Evolutionary conservation across 2,329 filamentous ascomycete species (phyloP), one percentile per base, ranked within the genome.

Genomic region (Scytalidium lignicola): DNA sequence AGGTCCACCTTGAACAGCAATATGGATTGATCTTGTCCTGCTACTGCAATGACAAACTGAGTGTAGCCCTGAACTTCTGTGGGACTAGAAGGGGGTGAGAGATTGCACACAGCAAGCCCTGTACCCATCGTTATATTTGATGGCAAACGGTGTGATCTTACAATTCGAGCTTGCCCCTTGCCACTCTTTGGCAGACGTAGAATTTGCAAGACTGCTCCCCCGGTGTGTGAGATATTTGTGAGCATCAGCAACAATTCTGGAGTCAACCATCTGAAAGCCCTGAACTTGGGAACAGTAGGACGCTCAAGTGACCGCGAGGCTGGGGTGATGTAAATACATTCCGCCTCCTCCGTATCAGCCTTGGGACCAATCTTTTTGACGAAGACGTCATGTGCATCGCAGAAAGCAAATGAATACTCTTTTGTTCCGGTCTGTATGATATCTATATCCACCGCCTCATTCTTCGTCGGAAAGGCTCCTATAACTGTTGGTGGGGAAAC

Each of bases 21-120:
- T 55, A 96, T 84, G 10, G 88, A 90, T 52, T 83, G 82, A 65
- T 95, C 88, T 58, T 87, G 86, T 8, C 85, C 86, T 2, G 88
- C 87, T 13, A 95, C 82, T 6, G 90, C 91, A 56, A 96, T 76
- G 43, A 86, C 79, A 55, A 90, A 86, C 67, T 96, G 90, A 43
- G 84, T 80, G 51, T 86, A 82, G 46, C 79, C 80, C 46, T 81
- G 68, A 44, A 65, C 71, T 1, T 76, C 69, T 1, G 64, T 57
- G 17, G 77, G 72, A 0, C 76, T 69, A 10, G 78, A 70, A 4
- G 74, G 66, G 6, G 79, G 70, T 9, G 79, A 76, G 9, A 96
- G 75, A 50, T 85, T 81, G 51, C 82, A 82, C 44, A 92, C 82
- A 45, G 93, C 88, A 45, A 97, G 74, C 9, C 86, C 86, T 0